phyloP scores from a whole-genome alignment of 768 basidiomycete species.

The Dendrothele bispora region DNA sequence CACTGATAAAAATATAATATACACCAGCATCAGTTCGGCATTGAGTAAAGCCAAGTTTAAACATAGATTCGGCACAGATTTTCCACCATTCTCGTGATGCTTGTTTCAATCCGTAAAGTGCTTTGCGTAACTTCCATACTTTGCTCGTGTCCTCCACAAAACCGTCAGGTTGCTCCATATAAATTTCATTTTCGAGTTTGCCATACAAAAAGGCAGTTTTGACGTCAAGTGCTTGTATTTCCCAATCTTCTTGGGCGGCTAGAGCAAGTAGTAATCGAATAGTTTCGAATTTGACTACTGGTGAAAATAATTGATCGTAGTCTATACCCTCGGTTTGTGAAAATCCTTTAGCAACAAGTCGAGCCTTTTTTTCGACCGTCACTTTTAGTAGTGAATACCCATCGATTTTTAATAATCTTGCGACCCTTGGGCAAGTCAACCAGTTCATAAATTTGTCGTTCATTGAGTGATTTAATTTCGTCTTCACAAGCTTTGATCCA shows the following conservation, averaged over 20 bases:
- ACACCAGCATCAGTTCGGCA: too few relatives aligned
- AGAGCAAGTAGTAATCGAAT: constrained; percentile 19
- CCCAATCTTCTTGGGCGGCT: constrained; percentile 17
- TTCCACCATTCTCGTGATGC: constrained; percentile 32
- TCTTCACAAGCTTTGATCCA: constrained; percentile 26
- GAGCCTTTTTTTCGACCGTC: constrained; percentile 36
- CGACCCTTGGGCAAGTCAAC: constrained; percentile 30
- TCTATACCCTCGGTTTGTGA: constrained; percentile 38
- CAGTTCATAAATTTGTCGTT: constrained; percentile 33
- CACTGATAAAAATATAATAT: too few relatives aligned
- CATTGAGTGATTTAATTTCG: constrained; percentile 23
- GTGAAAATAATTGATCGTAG: constrained; percentile 37
- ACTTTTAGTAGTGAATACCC: constrained; percentile 42
- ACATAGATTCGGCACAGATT: too few relatives aligned
- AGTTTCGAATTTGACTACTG: constrained; percentile 19
- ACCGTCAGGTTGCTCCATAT: constrained; percentile 29
- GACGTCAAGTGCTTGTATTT: constrained; percentile 29
- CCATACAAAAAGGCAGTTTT: constrained; percentile 29
- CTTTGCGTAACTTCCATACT: constrained; percentile 23
- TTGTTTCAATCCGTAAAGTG: constrained; percentile 45
- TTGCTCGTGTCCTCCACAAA: constrained; percentile 2
- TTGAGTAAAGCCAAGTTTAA: too few relatives aligned
- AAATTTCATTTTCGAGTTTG: constrained; percentile 28
- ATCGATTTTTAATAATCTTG: constrained; percentile 33
- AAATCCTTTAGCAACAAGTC: constrained; percentile 42